phyloP scores from a whole-genome alignment of 768 basidiomycete genomes.

The Ephemerocybe angulata region DNA sequence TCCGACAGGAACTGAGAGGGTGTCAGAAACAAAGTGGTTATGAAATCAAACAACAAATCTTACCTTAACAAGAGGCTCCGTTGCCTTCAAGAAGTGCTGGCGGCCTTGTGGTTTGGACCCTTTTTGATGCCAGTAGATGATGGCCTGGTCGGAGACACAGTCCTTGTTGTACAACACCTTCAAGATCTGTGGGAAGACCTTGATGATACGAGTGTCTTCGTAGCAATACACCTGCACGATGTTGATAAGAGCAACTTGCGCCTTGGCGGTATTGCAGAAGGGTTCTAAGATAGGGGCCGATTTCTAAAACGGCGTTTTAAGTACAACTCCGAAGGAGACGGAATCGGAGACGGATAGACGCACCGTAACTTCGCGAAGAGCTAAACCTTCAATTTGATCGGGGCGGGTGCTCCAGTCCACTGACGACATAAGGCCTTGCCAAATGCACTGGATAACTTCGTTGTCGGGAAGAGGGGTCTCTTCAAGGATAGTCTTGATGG shows the following conservation, averaged over 20 bases:
- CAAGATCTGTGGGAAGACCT: constrained; percentile 91
- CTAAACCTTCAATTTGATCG: constrained; percentile 88
- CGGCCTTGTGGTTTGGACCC: constrained; percentile 93
- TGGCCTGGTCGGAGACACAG: constrained; percentile 91
- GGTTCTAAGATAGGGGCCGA: constrained; percentile 82
- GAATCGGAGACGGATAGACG: background rate
- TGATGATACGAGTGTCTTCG: constrained; percentile 93
- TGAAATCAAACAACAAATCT: constrained; percentile 10
- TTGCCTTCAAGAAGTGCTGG: constrained; percentile 90
- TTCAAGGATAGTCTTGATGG: constrained; percentile 68
- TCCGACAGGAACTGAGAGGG: constrained; percentile 80
- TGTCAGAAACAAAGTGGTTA: constrained; percentile 7
- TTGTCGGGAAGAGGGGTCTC: constrained; percentile 80
- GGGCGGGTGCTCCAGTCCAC: constrained; percentile 87
- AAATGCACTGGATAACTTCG: constrained; percentile 85
- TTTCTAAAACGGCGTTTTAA: constrained; percentile 48
- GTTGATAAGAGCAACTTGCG: constrained; percentile 92
- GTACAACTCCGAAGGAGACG: background rate
- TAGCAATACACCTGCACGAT: constrained; percentile 94
- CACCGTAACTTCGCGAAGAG: constrained; percentile 85
- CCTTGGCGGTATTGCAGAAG: constrained; percentile 85
- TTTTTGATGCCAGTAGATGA: constrained; percentile 98
- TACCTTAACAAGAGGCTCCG: constrained; percentile 88
- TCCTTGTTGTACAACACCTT: constrained; percentile 97
- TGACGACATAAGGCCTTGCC: constrained; percentile 85